These are phyloP conservation scores for Limnomonas spitsbergensis DNA, from an alignment of 139 green algal genomes.

Conservation along the genomic window DNA sequence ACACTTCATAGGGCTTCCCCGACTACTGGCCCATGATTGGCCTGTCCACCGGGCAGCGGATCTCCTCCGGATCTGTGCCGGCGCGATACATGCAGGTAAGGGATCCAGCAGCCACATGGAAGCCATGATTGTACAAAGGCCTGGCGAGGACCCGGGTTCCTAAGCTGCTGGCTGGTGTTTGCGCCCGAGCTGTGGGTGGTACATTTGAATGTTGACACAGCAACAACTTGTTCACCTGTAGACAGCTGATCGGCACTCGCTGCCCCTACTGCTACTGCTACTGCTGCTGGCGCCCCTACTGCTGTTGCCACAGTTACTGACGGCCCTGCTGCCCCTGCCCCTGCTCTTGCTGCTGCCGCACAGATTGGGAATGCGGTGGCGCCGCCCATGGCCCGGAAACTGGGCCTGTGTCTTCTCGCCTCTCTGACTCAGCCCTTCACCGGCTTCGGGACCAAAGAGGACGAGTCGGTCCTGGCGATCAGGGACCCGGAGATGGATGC, in stretches of 20 bases:
- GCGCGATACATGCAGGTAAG: conserved; percentile 27
- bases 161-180: too few species aligned
- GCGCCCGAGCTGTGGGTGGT: too few species aligned
- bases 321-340: too few species aligned
- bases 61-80: conserved; percentile 4
- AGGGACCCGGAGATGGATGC: conserved; percentile 20
- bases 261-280: too few species aligned
- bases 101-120: too few species aligned
- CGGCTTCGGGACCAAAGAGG: neutral
- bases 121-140: too few species aligned
- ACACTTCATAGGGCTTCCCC: conserved; percentile 84
- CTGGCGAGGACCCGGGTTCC: too few species aligned
- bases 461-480: conserved; percentile 11
- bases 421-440: conserved; percentile 27
- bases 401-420: conserved; percentile 63
- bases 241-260: too few species aligned
- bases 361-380: conserved; percentile 77
- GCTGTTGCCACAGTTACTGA: too few species aligned
- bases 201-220: too few species aligned
- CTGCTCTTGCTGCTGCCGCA: neutral
- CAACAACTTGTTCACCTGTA: too few species aligned
- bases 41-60: conserved; percentile 13
- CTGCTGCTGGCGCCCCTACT: too few species aligned
- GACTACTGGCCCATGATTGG: conserved; percentile 70
- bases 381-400: conserved; percentile 52